Evolutionary conservation across 176 grass and related monocot species (phyloP).

Genomic region (Miscanthus lutarioriparius): DNA sequence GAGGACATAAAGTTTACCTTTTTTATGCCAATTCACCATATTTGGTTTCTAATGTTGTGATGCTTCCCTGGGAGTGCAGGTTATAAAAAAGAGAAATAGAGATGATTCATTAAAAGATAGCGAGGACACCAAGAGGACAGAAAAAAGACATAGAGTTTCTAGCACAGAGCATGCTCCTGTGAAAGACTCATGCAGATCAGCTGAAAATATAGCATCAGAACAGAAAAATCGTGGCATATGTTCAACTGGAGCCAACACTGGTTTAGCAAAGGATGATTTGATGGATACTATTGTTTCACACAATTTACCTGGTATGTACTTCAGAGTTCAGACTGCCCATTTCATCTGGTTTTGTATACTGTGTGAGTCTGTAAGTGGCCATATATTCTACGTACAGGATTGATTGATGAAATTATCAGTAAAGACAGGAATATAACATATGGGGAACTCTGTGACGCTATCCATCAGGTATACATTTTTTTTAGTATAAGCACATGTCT

Average conservation of each 20-base stretch:
- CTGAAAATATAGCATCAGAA: constrained; percentile 52
- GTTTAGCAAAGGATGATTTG: constrained; percentile 33
- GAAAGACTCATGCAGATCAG: constrained; percentile 49
- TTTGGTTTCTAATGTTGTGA: constrained; percentile 25
- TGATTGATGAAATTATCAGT: constrained; percentile 77
- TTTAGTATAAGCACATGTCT: background rate
- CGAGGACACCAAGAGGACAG: constrained; percentile 52
- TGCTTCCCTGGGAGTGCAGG: constrained; percentile 48
- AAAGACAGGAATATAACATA: constrained; percentile 71
- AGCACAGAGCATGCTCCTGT: constrained; percentile 40
- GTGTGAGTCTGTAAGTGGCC: constrained; percentile 4
- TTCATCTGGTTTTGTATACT: constrained; percentile 26
- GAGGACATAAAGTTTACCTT: constrained; percentile 18
- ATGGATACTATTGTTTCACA: constrained; percentile 35
- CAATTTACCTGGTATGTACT: constrained; percentile 70
- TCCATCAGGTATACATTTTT: constrained; percentile 58
- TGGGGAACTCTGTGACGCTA: constrained; percentile 64
- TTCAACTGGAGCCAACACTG: constrained; percentile 48
- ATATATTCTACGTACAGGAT: constrained; percentile 58
- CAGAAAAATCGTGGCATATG: constrained; percentile 53
- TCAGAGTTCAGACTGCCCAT: background rate
- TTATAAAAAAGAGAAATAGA: constrained; percentile 83
- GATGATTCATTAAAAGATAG: constrained; percentile 69
- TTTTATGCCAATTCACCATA: constrained; percentile 26
- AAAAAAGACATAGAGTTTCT: constrained; percentile 51